These are phyloP conservation scores for Schizophyllum commune DNA, from an alignment of 1,284 basidiomycete genomes.

Conservation along the genomic window DNA sequence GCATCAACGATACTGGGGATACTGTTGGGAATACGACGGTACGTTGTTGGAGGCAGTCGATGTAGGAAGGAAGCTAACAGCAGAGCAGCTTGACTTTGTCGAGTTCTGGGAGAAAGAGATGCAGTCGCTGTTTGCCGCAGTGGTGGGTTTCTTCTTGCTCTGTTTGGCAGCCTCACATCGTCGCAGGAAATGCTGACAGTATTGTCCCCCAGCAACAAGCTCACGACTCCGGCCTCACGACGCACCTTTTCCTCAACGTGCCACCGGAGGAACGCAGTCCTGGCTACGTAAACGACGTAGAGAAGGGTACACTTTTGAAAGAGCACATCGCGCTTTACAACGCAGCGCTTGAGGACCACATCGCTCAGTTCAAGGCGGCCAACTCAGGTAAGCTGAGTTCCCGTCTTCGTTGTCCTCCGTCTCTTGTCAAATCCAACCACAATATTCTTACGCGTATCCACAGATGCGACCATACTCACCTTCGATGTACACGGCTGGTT, in stretches of 20 bases:
- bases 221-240: slow-evolving; percentile 31
- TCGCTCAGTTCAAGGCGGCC: slow-evolving; percentile 25
- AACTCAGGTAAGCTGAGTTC: slow-evolving; percentile 23
- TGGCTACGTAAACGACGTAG: slow-evolving; percentile 16
- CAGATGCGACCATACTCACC: slow-evolving; percentile 32
- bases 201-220: slow-evolving; percentile 28
- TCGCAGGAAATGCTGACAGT: background rate
- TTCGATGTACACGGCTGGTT: slow-evolving; percentile 48
- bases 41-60: slow-evolving; percentile 7
- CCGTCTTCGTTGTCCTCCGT: too few species aligned
- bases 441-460: too few species aligned
- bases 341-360: slow-evolving; percentile 27
- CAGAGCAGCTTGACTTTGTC: slow-evolving; percentile 38
- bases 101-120: slow-evolving; percentile 46
- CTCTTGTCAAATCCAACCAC: too few species aligned
- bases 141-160: slow-evolving; percentile 25
- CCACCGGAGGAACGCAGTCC: slow-evolving; percentile 45
- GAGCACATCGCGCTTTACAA: slow-evolving; percentile 37
- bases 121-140: slow-evolving; percentile 43
- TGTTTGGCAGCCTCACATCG: background rate
- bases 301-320: slow-evolving; percentile 26
- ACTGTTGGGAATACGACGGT: slow-evolving; percentile 37
- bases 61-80: background rate
- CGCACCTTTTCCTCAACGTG: slow-evolving; percentile 48
- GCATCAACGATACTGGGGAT: slow-evolving; percentile 52